Evolutionary conservation across 495 filamentous ascomycete species (phyloP).

Genomic region (Aspergillus carlsbadensis): DNA sequence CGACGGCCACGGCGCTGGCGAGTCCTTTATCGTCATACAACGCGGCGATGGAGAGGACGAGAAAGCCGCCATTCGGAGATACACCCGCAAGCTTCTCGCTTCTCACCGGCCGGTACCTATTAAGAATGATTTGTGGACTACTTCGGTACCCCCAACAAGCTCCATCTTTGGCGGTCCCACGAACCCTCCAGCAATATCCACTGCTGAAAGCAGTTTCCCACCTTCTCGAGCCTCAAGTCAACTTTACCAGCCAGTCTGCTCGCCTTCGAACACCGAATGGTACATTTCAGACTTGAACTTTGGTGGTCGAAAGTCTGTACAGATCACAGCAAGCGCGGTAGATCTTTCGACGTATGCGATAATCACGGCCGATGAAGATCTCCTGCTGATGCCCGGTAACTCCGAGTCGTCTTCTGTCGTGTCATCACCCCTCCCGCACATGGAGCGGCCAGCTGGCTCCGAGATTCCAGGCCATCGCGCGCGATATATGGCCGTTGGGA

Average conservation of each 20-base stretch:
- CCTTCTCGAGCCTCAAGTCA: slow-evolving; percentile 33
- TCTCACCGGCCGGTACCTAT: slow-evolving; percentile 15
- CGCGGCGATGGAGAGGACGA: slow-evolving; percentile 62
- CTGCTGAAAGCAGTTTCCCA: slow-evolving; percentile 19
- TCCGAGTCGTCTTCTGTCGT: slow-evolving; percentile 57
- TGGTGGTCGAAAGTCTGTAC: slow-evolving; percentile 46
- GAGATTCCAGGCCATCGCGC: slow-evolving; percentile 81
- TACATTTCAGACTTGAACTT: slow-evolving; percentile 57
- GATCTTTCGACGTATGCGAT: slow-evolving; percentile 73
- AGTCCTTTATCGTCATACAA: slow-evolving; percentile 70
- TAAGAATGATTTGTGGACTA: not conserved
- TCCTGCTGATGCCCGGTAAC: slow-evolving; percentile 55
- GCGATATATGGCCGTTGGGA: slow-evolving; percentile 79
- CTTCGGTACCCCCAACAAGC: slow-evolving; percentile 3
- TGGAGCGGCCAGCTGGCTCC: slow-evolving; percentile 36
- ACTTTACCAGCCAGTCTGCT: slow-evolving; percentile 15
- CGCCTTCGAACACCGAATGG: slow-evolving; percentile 51
- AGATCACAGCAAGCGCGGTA: slow-evolving; percentile 71
- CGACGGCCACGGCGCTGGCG: slow-evolving; percentile 69
- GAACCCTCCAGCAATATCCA: slow-evolving; percentile 8
- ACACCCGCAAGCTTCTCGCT: slow-evolving; percentile 29
- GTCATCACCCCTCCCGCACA: slow-evolving; percentile 57
- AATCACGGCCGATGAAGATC: slow-evolving; percentile 74
- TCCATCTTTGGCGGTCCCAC: slow-evolving; percentile 41
- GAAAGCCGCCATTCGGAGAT: slow-evolving; percentile 51